Evolutionary conservation across 1,284 basidiomycete genomes (phyloP), one percentile per base, ranked within the genome.

Genomic region (Boletus mariae): DNA sequence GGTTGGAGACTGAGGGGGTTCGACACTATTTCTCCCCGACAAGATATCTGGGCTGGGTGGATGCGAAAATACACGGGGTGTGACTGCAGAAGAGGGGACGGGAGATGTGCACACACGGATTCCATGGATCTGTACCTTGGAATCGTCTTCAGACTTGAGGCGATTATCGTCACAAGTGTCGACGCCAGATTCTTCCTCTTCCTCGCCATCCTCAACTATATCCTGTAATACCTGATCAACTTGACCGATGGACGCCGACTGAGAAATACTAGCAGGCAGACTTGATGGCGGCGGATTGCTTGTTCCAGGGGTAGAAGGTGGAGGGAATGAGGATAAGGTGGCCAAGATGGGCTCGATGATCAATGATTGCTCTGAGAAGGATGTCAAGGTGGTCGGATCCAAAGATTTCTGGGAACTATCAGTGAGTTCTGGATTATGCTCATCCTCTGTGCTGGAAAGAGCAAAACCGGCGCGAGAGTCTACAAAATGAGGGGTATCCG

Each of bases 151-250:
- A 0, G 55, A 45, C 23, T 57, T 45, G 6, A 46, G 31, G 23
- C 31, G 41, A 31, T 42, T 56, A 32, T 50, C 50, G 7, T 48
- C 41, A 7, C 44, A 35, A 3, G 42, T 31, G 7, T 63, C 62
- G 23, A 60, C 59, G 41, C 17, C 44, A 7, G 38, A 38, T 31
- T 56, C 60, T 38, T 61, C 63, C 34, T 69, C 74, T 34, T 77
- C 77, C 46, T 80, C 78, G 15, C 76, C 71, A 54, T 80, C 79
- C 61, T 83, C 81, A 3, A 76, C 74, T 32, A 83, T 83, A 59
- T 81, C 78, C 46, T 78, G 78, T 17, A 83, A 64, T 1, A 71
- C 75, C 20, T 59, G 65, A 54, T 67, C 67, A 17, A 49, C 65
- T 20, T 65, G 65, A 13, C 61, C 61, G 15, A 65, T 61, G 25